A percentile compares a stretch with the other conserved stretches of the same genome.
phyloP scores from a whole-genome alignment of 768 basidiomycete genomes.

The Termitomyces sp. region DNA sequence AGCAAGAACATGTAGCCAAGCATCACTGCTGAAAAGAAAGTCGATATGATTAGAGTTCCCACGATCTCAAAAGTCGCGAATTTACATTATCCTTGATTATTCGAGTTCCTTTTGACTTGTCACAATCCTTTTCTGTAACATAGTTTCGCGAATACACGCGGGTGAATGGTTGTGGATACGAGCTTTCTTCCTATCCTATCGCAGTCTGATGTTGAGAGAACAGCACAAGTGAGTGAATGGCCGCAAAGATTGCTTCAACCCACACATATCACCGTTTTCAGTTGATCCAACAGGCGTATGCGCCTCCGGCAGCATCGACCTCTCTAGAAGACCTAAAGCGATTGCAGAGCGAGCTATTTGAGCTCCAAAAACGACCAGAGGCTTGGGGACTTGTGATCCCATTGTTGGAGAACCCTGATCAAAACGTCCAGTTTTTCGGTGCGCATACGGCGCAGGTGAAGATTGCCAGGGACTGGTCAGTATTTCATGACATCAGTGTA shows the following conservation, averaged over 20 bases:
- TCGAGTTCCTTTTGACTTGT: background rate
- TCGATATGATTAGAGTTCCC: background rate
- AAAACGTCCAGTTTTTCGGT: slow-evolving; percentile 91
- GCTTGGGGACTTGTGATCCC: slow-evolving; percentile 85
- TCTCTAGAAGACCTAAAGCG: slow-evolving; percentile 57
- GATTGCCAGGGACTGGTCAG: slow-evolving; percentile 88
- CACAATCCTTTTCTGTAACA: background rate
- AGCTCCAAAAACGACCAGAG: slow-evolving; percentile 69
- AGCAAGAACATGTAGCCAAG: no score
- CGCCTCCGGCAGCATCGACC: slow-evolving; percentile 39
- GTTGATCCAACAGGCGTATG: slow-evolving; percentile 69
- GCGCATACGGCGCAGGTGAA: slow-evolving; percentile 94
- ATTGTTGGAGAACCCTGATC: slow-evolving; percentile 63
- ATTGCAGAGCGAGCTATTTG: slow-evolving; percentile 68
- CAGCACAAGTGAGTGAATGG: slow-evolving; percentile 44
- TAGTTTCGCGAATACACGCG: background rate
- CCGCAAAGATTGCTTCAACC: slow-evolving; percentile 1
- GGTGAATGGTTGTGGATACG: slow-evolving; percentile 23
- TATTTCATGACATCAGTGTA: background rate
- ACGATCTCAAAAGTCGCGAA: slow-evolving; percentile 1
- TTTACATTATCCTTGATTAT: background rate
- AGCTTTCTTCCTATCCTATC: slow-evolving; percentile 50
- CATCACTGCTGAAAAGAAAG: no score
- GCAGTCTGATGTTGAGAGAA: slow-evolving; percentile 49
- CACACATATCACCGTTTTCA: slow-evolving; percentile 20